phyloP scores from a whole-genome alignment of 768 basidiomycete species.

The Boletellus ananiceps region DNA sequence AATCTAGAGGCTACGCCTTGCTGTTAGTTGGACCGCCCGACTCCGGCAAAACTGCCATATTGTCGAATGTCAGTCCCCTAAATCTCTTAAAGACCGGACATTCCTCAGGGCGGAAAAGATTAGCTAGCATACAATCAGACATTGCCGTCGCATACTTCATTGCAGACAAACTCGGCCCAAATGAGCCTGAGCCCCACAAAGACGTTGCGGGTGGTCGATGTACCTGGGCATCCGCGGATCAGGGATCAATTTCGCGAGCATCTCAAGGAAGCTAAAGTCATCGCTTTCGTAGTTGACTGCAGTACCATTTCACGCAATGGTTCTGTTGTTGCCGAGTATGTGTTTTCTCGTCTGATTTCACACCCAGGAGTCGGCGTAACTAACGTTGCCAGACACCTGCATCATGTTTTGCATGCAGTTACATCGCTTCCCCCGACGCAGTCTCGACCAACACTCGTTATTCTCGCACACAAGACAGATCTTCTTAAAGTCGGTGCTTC shows the following conservation, averaged over 20 bases:
- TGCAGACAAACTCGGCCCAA: slow-evolving; percentile 63
- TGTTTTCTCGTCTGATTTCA: slow-evolving; percentile 14
- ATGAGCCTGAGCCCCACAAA: slow-evolving; percentile 42
- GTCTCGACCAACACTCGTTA: slow-evolving; percentile 51
- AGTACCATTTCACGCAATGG: slow-evolving; percentile 76
- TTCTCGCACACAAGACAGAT: slow-evolving; percentile 77
- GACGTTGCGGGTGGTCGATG: slow-evolving; percentile 56
- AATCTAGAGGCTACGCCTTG: slow-evolving; percentile 53
- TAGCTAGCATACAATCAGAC: slow-evolving; percentile 65
- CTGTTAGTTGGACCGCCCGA: slow-evolving; percentile 73
- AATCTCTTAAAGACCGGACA: neutral
- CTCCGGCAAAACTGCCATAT: slow-evolving; percentile 76
- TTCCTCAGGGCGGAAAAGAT: slow-evolving; percentile 11
- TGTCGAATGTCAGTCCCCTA: slow-evolving; percentile 53
- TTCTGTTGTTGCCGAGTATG: slow-evolving; percentile 74
- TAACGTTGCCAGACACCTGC: slow-evolving; percentile 55
- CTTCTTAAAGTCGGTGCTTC: slow-evolving; percentile 48
- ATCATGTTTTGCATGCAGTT: slow-evolving; percentile 63
- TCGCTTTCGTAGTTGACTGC: slow-evolving; percentile 79
- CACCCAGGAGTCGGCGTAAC: neutral
- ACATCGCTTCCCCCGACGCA: slow-evolving; percentile 71
- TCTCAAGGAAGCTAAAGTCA: slow-evolving; percentile 53
- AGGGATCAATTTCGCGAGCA: slow-evolving; percentile 68
- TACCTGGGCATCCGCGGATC: slow-evolving; percentile 84
- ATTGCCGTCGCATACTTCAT: slow-evolving; percentile 67